A percentile compares a stretch with the other conserved stretches of the same genome.
These are phyloP conservation scores for Mycena kentingensis DNA, from an alignment of 768 basidiomycete species.

Conservation along the genomic window DNA sequence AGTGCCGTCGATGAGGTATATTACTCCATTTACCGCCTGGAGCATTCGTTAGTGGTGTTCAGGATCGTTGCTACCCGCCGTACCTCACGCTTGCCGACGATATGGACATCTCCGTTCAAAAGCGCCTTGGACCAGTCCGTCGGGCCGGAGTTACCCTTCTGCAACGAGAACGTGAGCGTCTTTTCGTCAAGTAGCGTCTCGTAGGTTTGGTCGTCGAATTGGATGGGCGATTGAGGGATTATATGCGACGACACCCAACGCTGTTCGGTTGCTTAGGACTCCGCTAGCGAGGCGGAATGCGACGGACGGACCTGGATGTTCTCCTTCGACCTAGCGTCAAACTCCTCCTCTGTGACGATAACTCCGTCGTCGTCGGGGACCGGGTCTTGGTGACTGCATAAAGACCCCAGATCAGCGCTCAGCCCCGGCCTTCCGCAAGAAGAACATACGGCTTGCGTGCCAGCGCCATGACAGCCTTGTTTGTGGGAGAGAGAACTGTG, in stretches of 20 bases:
- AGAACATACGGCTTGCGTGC: slow-evolving; percentile 75
- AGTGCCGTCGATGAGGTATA: slow-evolving; percentile 46
- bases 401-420: slow-evolving; percentile 7
- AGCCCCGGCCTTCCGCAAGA: background rate
- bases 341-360: slow-evolving; percentile 67
- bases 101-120: slow-evolving; percentile 56
- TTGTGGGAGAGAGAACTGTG: slow-evolving; percentile 81
- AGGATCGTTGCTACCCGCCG: no score
- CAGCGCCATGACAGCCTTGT: slow-evolving; percentile 84
- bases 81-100: slow-evolving; percentile 67
- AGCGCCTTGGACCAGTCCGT: slow-evolving; percentile 62
- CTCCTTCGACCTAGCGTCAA: slow-evolving; percentile 55
- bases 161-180: slow-evolving; percentile 54
- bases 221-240: slow-evolving; percentile 49
- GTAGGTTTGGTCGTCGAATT: slow-evolving; percentile 48
- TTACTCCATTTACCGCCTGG: slow-evolving; percentile 46
- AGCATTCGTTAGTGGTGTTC: slow-evolving; percentile 3
- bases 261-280: no score
- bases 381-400: slow-evolving; percentile 61
- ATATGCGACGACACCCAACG: background rate
- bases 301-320: no score
- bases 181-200: slow-evolving; percentile 61
- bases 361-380: slow-evolving; percentile 42
- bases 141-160: slow-evolving; percentile 35
- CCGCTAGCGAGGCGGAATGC: no score